Evolutionary conservation across 192 early-diverging fungal species (phyloP).

Genomic region (Coemansia sp.): DNA sequence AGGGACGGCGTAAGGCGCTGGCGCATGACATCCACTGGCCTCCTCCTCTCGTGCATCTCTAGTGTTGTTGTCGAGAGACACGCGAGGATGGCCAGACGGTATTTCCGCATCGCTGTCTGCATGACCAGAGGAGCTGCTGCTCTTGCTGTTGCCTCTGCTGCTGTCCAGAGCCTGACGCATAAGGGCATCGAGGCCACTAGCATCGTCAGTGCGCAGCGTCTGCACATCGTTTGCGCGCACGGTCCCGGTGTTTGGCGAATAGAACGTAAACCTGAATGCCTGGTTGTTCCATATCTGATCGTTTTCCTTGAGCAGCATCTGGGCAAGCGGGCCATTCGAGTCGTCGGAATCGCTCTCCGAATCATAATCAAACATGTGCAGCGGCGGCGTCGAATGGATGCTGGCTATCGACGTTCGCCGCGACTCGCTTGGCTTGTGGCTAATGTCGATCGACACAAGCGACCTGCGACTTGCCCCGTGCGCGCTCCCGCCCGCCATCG

Average conservation of each 20-base stretch:
- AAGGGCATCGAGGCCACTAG: constrained; percentile 37
- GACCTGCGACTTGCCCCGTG: constrained; percentile 14
- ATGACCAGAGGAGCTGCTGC: background rate
- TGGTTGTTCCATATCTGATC: constrained; percentile 55
- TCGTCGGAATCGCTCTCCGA: constrained; percentile 12
- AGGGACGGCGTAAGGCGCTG: background rate
- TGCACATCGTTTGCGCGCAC: constrained; percentile 60
- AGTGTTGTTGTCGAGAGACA: background rate
- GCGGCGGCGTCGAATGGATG: constrained; percentile 6
- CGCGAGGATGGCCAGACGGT: background rate
- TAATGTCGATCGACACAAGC: constrained; percentile 43
- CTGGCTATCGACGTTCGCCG: constrained; percentile 41
- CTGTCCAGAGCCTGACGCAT: constrained; percentile 31
- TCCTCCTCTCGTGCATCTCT: too few relatives aligned
- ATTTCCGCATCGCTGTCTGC: background rate
- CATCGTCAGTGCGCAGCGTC: constrained; percentile 55
- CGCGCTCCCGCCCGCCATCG: background rate
- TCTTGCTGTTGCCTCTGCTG: background rate
- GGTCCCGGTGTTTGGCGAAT: constrained; percentile 64
- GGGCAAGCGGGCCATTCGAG: constrained; percentile 38
- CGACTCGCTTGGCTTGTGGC: constrained; percentile 51
- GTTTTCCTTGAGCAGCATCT: constrained; percentile 46
- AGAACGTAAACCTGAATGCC: constrained; percentile 66
- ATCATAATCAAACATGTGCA: background rate
- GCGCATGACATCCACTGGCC: background rate